These are phyloP conservation scores for Cutaneotrichosporon sp. DNA, from an alignment of 1,284 basidiomycete species.

Conservation along the genomic window DNA sequence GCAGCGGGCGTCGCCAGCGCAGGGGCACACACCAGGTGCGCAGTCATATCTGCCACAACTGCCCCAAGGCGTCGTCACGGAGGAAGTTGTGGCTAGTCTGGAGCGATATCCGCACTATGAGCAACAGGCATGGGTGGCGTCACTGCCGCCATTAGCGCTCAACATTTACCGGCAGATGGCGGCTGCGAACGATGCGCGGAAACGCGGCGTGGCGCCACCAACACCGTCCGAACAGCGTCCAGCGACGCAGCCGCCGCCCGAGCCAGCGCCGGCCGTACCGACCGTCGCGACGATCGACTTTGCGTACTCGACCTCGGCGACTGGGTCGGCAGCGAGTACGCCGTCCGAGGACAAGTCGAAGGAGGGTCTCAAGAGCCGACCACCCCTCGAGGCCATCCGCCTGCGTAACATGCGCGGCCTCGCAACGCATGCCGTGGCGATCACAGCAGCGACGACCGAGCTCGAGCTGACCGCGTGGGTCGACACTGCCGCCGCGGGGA, in stretches of 20 bases:
- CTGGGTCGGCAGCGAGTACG: background rate
- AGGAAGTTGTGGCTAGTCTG: constrained; percentile 40
- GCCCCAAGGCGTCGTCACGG: constrained; percentile 39
- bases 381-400: constrained; percentile 23
- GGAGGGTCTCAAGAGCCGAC: background rate
- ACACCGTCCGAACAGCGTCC: background rate
- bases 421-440: constrained; percentile 36
- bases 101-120: constrained; percentile 38
- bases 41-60: constrained; percentile 35
- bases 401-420: constrained; percentile 41
- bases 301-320: constrained; percentile 1
- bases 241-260: background rate
- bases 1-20: constrained; percentile 1
- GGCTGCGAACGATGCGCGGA: constrained; percentile 30
- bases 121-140: constrained; percentile 37
- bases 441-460: constrained; percentile 30
- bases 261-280: background rate
- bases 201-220: constrained; percentile 17
- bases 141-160: constrained; percentile 30
- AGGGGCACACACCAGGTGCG: background rate
- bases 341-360: background rate
- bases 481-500: background rate
- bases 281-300: constrained; percentile 19
- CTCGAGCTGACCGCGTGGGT: constrained; percentile 42
- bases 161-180: constrained; percentile 33